These are phyloP conservation scores for Candida peoriensis DNA, from an alignment of 805 yeast genomes.

Conservation along the genomic window DNA sequence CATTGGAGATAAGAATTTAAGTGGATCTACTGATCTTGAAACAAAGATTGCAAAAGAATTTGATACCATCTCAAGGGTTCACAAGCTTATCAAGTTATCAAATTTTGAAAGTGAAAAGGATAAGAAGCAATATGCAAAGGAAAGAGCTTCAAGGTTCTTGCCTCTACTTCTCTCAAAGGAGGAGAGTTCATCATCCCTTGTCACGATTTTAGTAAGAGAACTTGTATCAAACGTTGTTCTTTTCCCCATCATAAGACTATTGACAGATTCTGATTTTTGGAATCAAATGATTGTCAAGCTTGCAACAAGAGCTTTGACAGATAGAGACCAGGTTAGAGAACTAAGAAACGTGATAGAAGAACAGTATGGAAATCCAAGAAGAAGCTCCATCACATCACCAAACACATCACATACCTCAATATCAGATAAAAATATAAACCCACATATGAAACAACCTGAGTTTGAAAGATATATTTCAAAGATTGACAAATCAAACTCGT, in stretches of 20 bases:
- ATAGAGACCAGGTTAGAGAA: slow-evolving; percentile 67
- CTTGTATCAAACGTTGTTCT: slow-evolving; percentile 56
- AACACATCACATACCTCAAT: slow-evolving; percentile 4
- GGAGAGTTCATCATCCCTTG: slow-evolving; percentile 41
- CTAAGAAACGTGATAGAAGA: slow-evolving; percentile 65
- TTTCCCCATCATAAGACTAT: slow-evolving; percentile 42
- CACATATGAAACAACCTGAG: slow-evolving; percentile 34
- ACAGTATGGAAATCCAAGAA: slow-evolving; percentile 37
- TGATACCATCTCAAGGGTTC: slow-evolving; percentile 39
- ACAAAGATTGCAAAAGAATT: slow-evolving; percentile 37
- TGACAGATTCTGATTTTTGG: slow-evolving; percentile 73
- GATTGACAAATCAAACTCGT: slow-evolving; percentile 28
- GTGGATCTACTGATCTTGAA: slow-evolving; percentile 34
- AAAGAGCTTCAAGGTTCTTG: slow-evolving; percentile 36
- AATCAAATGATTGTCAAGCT: slow-evolving; percentile 57
- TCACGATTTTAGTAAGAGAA: slow-evolving; percentile 51
- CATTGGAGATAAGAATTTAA: slow-evolving; percentile 22
- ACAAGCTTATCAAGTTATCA: slow-evolving; percentile 46
- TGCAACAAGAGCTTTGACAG: slow-evolving; percentile 62
- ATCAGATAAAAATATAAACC: slow-evolving; percentile 28
- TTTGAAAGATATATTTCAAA: slow-evolving; percentile 37
- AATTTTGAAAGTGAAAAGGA: slow-evolving; percentile 32
- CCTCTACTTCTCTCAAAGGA: slow-evolving; percentile 45
- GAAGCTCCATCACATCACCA: slow-evolving; percentile 1
- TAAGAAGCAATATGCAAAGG: slow-evolving; percentile 46